Evolutionary conservation across 371 early-diverging fungal genomes (phyloP).

Genomic region (Mucor irregularis): DNA sequence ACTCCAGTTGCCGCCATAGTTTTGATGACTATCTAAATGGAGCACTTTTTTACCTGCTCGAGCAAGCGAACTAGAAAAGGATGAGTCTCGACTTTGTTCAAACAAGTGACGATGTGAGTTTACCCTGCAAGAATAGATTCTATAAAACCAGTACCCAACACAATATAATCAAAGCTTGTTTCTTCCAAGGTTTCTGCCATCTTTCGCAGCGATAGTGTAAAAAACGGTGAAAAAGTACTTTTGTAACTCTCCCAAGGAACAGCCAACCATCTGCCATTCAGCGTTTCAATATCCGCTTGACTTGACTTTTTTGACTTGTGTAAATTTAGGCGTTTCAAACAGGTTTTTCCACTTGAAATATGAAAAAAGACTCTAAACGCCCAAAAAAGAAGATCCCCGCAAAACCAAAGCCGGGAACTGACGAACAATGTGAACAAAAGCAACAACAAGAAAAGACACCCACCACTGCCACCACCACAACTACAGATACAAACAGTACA

Average conservation of each 20-base stretch:
- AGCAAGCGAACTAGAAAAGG: slow-evolving; percentile 66
- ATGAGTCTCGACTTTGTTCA: background rate
- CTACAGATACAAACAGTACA: no score
- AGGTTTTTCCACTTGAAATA: background rate
- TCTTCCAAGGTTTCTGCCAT: slow-evolving; percentile 39
- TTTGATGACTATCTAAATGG: slow-evolving; percentile 83
- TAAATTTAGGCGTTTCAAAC: no score
- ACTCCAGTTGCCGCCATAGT: slow-evolving; percentile 85
- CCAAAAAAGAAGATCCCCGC: background rate
- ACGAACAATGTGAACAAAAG: background rate
- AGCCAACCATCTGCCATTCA: no score
- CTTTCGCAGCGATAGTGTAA: no score
- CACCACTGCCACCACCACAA: no score
- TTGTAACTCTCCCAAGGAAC: no score
- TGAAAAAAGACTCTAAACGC: background rate
- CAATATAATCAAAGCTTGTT: slow-evolving; percentile 72
- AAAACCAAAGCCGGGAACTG: background rate
- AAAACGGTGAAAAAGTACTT: no score
- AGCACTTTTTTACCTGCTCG: slow-evolving; percentile 82
- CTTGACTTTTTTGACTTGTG: no score
- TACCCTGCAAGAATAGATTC: slow-evolving; percentile 89
- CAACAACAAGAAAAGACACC: background rate
- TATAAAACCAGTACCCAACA: slow-evolving; percentile 89
- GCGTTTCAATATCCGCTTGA: no score
- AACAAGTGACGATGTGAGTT: background rate